Percentiles rank a stretch among this genome's conserved stretches.
Evolutionary conservation across 2,329 filamentous ascomycete genomes (phyloP).

Genomic region (Diaporthe longicolla): DNA sequence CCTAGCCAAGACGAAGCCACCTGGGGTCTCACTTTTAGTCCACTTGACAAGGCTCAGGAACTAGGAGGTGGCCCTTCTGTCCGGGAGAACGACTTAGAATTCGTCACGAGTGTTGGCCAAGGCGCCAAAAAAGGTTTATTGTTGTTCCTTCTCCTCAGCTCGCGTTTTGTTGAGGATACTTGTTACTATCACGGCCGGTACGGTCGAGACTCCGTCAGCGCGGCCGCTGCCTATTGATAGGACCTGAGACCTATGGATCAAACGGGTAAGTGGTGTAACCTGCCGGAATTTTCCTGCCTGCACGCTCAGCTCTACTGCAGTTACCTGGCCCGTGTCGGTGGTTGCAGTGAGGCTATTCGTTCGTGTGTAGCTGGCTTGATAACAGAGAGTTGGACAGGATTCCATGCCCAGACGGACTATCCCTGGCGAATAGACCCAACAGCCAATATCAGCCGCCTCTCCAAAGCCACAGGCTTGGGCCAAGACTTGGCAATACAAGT

Average conservation of each 20-base stretch:
- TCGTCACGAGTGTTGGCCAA: conserved; percentile 28
- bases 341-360: conserved; percentile 2
- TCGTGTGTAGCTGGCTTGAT: conserved; percentile 13
- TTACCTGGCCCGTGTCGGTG: not conserved
- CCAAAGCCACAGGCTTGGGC: conserved; percentile 27
- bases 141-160: conserved; percentile 17
- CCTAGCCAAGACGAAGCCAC: conserved; percentile 29
- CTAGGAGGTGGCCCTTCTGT: conserved; percentile 26
- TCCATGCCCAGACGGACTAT: conserved; percentile 27
- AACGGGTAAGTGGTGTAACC: conserved; percentile 8
- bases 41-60: conserved; percentile 10
- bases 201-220: conserved; percentile 1
- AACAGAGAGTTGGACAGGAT: conserved; percentile 31
- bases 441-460: conserved; percentile 30
- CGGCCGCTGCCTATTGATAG: conserved; percentile 4
- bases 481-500: conserved; percentile 32
- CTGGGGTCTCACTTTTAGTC: conserved; percentile 26
- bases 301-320: not conserved
- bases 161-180: conserved; percentile 12
- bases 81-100: conserved; percentile 22
- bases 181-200: not conserved
- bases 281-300: not conserved
- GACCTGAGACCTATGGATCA: not conserved
- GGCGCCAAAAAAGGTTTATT: conserved; percentile 30
- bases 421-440: not conserved